Base-by-base conservation (phyloP, 2,329 filamentous ascomycete genomes). In the Pseudocercospora fijiensis region DNA sequence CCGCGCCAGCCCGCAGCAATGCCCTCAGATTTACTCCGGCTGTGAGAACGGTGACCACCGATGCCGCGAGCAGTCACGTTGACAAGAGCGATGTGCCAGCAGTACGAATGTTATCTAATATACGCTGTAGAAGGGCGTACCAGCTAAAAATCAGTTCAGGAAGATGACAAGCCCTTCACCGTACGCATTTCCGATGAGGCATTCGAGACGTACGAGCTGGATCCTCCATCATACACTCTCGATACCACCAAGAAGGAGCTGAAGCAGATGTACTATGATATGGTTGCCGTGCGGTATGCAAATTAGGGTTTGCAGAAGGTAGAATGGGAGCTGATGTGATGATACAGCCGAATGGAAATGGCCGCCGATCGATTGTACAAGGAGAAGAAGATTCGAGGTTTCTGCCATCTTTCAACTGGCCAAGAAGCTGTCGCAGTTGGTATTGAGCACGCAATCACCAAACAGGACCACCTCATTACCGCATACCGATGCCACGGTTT, bases 321-420 rank as follows among this genome's bases (percentile, higher is more conserved):
- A 18, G 57, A 47, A 53, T 33, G 27, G 56, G 22, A 41, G 57
- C 26, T 60, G 75, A 78, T 47, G 70, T 22, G 10, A 47, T 47
- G 72, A 47, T 68, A 61, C 74, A 96, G 93, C 83, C 95, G 96
- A 80, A 96, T 99, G 95, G 95, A 99, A 83, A 96, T 99, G 94
- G 93, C 94, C 71, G 92, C 95, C 83, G 95, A 99, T 79, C 88
- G 94, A 78, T 85, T 99, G 76, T 99, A 99, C 91, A 99, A 99
- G 86, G 95, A 98, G 85, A 99, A 99, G 90, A 98, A 99, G 87
- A 98, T 99, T 75, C 91, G 95, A 75, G 95, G 95, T 83, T 99
- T 99, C 90, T 99, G 95, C 84, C 95, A 99, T 83, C 83, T 99
- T 81, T 98, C 95, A 64, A 96, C 90, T 65, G 95, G 95, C 68